phyloP scores from a whole-genome alignment of 176 grass and related monocot species.

The Alloteropsis semialata region DNA sequence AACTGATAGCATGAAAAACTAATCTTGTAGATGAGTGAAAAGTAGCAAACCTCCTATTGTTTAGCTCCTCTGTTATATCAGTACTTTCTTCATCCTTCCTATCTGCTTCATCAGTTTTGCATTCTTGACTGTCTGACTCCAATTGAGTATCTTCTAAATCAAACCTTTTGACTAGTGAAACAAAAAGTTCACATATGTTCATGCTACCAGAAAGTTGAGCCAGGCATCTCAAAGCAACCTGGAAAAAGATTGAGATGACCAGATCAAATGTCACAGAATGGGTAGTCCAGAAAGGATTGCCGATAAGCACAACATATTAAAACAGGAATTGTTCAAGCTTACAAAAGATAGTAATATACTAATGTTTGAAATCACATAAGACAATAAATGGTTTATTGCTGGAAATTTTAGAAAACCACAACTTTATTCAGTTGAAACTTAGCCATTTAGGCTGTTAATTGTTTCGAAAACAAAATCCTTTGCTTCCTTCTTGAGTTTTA shows the following conservation, averaged over 20 bases:
- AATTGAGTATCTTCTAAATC: constrained; percentile 49
- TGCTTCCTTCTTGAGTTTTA: not conserved
- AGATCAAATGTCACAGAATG: constrained; percentile 4
- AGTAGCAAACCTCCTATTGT: constrained; percentile 51
- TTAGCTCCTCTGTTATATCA: constrained; percentile 34
- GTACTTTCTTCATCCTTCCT: constrained; percentile 34
- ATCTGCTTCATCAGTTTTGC: constrained; percentile 35
- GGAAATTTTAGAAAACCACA: not conserved
- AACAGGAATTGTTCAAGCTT: not conserved
- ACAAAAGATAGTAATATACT: not conserved
- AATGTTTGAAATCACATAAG: not conserved
- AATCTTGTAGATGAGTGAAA: constrained; percentile 10
- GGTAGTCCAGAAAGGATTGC: not conserved
- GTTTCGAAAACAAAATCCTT: not conserved
- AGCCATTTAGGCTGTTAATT: not conserved
- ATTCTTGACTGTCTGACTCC: constrained; percentile 50
- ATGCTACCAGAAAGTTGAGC: constrained; percentile 55
- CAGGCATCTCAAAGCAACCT: constrained; percentile 75
- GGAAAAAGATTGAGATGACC: constrained; percentile 31
- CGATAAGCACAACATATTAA: not conserved
- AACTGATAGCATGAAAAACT: constrained; percentile 10
- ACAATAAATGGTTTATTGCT: not conserved
- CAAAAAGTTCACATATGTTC: constrained; percentile 63
- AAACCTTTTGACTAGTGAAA: constrained; percentile 70
- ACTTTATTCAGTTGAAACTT: not conserved